These are phyloP conservation scores for Rhynchosporium graminicola DNA, from an alignment of 2,329 filamentous ascomycete genomes.

Conservation along the genomic window DNA sequence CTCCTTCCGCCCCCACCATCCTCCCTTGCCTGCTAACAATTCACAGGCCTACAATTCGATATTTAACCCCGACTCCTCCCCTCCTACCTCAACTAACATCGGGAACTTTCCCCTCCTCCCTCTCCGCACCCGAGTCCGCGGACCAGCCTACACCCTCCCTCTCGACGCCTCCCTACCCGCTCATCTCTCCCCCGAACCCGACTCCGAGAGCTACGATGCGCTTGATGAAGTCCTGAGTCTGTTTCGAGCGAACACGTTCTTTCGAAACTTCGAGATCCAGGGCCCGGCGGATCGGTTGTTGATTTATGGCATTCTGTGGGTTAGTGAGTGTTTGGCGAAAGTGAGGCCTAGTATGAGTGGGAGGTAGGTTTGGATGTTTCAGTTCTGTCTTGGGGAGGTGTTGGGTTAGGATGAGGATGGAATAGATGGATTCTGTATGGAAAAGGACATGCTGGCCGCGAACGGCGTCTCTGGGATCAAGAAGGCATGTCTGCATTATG, in stretches of 20 bases:
- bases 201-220: constrained; percentile 92
- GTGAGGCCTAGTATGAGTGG: constrained; percentile 73
- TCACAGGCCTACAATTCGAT: constrained; percentile 93
- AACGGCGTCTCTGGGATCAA: no score
- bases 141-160: constrained; percentile 87
- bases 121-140: constrained; percentile 90
- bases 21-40: background rate
- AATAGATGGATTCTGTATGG: background rate
- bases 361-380: constrained; percentile 49
- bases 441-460: no score
- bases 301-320: constrained; percentile 94
- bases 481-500: no score
- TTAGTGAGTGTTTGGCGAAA: constrained; percentile 87
- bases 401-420: background rate
- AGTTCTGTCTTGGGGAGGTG: background rate
- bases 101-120: constrained; percentile 96
- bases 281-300: constrained; percentile 90
- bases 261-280: constrained; percentile 99
- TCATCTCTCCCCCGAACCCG: constrained; percentile 67
- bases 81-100: constrained; percentile 56
- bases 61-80: constrained; percentile 80
- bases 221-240: constrained; percentile 90
- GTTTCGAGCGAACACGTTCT: constrained; percentile 98
- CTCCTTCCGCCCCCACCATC: background rate
- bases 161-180: constrained; percentile 49